A percentile compares a stretch with the other conserved stretches of the same genome.
Conservation (phyloP, 78 protist genomes). For the Isochrysis galbana region DNA sequence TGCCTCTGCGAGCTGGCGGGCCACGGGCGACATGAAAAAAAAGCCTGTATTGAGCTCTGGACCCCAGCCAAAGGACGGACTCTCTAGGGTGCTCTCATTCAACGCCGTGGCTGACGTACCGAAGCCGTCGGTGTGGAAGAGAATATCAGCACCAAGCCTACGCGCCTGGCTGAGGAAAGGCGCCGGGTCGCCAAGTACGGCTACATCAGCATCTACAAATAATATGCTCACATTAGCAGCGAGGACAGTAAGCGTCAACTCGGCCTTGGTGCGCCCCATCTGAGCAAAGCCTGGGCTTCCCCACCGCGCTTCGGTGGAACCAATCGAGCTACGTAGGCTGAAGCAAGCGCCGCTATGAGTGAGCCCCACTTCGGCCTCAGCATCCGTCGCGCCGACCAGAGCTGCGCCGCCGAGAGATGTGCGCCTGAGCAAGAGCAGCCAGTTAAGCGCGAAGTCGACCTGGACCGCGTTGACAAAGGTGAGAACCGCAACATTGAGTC, state of each 20-base stretch:
- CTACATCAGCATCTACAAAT: not conserved
- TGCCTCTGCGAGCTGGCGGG: not conserved
- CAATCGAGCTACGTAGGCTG: not conserved
- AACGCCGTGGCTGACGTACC: not conserved
- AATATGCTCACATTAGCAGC: not conserved
- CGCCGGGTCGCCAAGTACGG: not conserved
- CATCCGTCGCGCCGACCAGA: not conserved
- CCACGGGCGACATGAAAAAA: not conserved
- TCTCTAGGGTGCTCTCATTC: not conserved
- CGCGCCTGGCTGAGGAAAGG: not conserved
- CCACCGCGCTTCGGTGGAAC: not conserved
- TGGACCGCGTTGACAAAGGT: not conserved
- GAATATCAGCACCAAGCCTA: not conserved
- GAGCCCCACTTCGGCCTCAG: not conserved
- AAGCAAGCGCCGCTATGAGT: not conserved
- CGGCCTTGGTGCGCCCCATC: conserved; percentile 18
- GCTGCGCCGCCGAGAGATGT: no score
- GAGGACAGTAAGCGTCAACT: not conserved
- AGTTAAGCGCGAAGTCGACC: conserved; percentile 8
- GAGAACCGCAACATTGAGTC: no score
- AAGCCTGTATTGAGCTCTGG: not conserved
- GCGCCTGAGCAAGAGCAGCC: not conserved
- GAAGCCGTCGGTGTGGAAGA: conserved; percentile 11
- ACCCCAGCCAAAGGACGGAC: not conserved
- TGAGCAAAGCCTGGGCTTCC: not conserved